phyloP scores from a whole-genome alignment of 768 basidiomycete genomes.

The Podaxis sp. region DNA sequence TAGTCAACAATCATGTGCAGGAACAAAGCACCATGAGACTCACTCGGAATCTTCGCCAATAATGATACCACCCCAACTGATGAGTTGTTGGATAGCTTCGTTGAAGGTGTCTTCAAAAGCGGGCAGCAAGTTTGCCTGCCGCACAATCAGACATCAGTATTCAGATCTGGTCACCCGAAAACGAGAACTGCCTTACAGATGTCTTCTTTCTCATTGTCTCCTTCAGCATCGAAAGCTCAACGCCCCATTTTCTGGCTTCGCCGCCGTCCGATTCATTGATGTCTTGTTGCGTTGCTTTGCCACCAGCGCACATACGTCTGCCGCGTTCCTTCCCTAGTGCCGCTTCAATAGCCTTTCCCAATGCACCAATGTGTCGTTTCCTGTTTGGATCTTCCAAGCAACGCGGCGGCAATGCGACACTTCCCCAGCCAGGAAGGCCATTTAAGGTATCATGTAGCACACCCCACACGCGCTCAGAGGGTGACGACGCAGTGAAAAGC shows the following conservation, averaged over 20 bases:
- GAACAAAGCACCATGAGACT: slow-evolving; percentile 25
- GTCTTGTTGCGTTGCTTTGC: slow-evolving; percentile 22
- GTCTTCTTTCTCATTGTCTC: slow-evolving; percentile 55
- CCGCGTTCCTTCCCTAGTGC: slow-evolving; percentile 62
- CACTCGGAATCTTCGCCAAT: slow-evolving; percentile 62
- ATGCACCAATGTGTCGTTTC: slow-evolving; percentile 64
- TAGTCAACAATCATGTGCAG: slow-evolving; percentile 5
- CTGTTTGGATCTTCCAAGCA: slow-evolving; percentile 77
- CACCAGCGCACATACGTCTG: slow-evolving; percentile 57
- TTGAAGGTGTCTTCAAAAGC: slow-evolving; percentile 71
- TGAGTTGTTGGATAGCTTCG: slow-evolving; percentile 74
- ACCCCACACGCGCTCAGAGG: slow-evolving; percentile 40
- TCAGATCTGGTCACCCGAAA: slow-evolving; percentile 1
- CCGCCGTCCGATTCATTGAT: slow-evolving; percentile 49
- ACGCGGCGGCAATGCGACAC: slow-evolving; percentile 69
- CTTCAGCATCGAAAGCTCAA: slow-evolving; percentile 54
- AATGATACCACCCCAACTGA: slow-evolving; percentile 69
- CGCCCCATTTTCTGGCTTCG: slow-evolving; percentile 76
- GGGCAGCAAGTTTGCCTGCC: slow-evolving; percentile 50
- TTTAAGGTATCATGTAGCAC: slow-evolving; percentile 44
- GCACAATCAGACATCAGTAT: slow-evolving; percentile 9
- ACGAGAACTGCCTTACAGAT: slow-evolving; percentile 35
- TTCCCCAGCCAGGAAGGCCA: slow-evolving; percentile 74
- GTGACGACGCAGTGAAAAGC: slow-evolving; percentile 35
- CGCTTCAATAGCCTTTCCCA: slow-evolving; percentile 71